Evolutionary conservation across 2,329 filamentous ascomycete genomes (phyloP).

Genomic region (Pseudogymnoascus sp.): DNA sequence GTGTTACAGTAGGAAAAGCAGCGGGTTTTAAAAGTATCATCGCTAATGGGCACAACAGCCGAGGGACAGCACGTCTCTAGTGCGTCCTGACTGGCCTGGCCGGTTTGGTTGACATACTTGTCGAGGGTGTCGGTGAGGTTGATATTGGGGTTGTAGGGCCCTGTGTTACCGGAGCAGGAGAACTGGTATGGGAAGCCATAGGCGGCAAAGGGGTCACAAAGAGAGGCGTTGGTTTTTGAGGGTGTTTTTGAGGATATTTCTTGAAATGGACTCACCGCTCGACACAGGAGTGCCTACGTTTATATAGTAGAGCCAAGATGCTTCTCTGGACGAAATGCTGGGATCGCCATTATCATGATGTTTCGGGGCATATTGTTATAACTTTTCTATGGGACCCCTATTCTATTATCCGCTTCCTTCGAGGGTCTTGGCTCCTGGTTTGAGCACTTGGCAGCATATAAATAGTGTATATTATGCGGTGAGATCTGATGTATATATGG

Average conservation of each 20-base stretch:
- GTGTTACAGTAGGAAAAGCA: neutral
- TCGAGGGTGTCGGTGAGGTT: neutral
- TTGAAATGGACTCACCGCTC: neutral
- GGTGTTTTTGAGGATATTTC: neutral
- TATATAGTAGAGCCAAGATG: neutral
- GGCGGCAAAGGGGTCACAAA: neutral
- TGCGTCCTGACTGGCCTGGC: neutral
- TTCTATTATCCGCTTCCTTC: neutral
- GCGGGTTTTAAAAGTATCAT: neutral
- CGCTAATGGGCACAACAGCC: neutral
- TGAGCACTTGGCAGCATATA: neutral
- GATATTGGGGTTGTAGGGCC: neutral
- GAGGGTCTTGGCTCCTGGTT: neutral
- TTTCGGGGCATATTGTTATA: neutral
- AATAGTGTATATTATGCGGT: neutral
- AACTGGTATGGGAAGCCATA: neutral
- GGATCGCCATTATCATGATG: neutral
- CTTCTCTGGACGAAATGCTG: neutral
- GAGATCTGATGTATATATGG: neutral
- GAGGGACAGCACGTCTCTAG: neutral
- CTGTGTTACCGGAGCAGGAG: neutral
- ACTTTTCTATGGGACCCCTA: neutral
- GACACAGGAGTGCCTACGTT: neutral
- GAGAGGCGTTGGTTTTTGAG: neutral
- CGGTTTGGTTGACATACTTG: neutral